A percentile compares a stretch with the other conserved stretches of the same genome.
phyloP scores from a whole-genome alignment of 441 rosid genomes.

The Isatis lusitanica region DNA sequence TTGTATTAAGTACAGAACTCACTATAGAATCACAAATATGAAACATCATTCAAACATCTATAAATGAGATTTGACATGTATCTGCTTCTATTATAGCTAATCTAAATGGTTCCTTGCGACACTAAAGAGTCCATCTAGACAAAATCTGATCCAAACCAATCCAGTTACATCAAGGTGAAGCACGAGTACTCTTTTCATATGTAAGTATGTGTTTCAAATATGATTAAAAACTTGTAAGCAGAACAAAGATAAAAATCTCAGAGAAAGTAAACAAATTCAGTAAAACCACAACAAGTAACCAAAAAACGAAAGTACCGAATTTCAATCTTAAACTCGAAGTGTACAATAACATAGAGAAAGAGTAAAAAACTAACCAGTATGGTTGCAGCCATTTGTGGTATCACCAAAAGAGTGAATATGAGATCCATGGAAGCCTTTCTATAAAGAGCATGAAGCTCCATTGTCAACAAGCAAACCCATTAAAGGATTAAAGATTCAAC shows the following conservation, averaged over 20 bases:
- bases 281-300: slow-evolving; percentile 38
- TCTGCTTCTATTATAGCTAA: slow-evolving; percentile 4
- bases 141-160: slow-evolving; percentile 20
- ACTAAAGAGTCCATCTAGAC: background rate
- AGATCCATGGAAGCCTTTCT: no score
- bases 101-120: slow-evolving; percentile 6
- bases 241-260: slow-evolving; percentile 28
- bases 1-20: no score
- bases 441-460: no score
- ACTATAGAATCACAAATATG: no score
- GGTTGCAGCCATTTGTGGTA: slow-evolving; percentile 91
- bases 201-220: background rate
- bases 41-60: no score
- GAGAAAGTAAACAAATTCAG: background rate
- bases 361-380: slow-evolving; percentile 63
- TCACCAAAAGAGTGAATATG: slow-evolving; percentile 90
- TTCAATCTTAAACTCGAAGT: slow-evolving; percentile 42
- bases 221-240: slow-evolving; percentile 47
- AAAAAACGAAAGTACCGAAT: background rate
- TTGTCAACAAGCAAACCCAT: no score
- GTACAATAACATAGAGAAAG: background rate
- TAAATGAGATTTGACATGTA: no score
- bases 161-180: background rate
- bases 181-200: background rate
- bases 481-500: no score